A percentile compares a stretch with the other conserved stretches of the same genome.
These are phyloP conservation scores for Puccinia polysora DNA, from an alignment of 1,284 basidiomycete species.

Conservation along the genomic window DNA sequence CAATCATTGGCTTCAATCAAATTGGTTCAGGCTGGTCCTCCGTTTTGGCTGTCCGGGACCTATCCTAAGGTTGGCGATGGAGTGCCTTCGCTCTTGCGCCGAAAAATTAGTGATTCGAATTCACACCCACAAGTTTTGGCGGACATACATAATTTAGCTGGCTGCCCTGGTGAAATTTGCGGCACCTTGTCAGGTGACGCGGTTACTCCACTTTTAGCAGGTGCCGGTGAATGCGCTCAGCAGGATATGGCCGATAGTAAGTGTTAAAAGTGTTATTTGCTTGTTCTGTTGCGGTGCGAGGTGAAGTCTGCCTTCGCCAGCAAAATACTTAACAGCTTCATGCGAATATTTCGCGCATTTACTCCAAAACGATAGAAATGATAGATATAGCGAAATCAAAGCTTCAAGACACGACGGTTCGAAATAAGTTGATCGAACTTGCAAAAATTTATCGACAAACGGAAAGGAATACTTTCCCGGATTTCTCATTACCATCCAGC, in stretches of 20 bases:
- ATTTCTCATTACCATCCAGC: constrained; percentile 56
- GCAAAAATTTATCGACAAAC: constrained; percentile 61
- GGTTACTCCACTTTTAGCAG: constrained; percentile 60
- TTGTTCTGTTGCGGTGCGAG: not conserved
- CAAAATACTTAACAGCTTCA: too few relatives aligned
- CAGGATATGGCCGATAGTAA: constrained; percentile 62
- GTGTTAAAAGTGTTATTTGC: constrained; percentile 51
- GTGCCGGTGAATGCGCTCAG: constrained; percentile 60
- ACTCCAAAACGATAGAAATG: constrained; percentile 17
- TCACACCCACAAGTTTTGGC: constrained; percentile 31
- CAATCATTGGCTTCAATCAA: too few relatives aligned
- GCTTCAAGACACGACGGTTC: constrained; percentile 12
- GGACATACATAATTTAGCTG: constrained; percentile 22
- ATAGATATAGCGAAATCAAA: constrained; percentile 21
- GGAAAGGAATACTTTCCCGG: constrained; percentile 65
- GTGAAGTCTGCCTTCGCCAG: too few relatives aligned
- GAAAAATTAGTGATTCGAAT: constrained; percentile 33
- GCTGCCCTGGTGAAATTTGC: constrained; percentile 59
- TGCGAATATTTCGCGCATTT: too few relatives aligned
- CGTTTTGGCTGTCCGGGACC: too few relatives aligned
- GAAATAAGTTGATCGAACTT: constrained; percentile 53
- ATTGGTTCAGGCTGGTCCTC: too few relatives aligned
- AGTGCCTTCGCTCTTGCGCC: too few relatives aligned
- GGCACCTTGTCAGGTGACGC: constrained; percentile 58
- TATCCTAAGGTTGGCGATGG: too few relatives aligned